phyloP scores from a whole-genome alignment of 2,329 filamentous ascomycete genomes.

The Diaporthe nobilis region DNA sequence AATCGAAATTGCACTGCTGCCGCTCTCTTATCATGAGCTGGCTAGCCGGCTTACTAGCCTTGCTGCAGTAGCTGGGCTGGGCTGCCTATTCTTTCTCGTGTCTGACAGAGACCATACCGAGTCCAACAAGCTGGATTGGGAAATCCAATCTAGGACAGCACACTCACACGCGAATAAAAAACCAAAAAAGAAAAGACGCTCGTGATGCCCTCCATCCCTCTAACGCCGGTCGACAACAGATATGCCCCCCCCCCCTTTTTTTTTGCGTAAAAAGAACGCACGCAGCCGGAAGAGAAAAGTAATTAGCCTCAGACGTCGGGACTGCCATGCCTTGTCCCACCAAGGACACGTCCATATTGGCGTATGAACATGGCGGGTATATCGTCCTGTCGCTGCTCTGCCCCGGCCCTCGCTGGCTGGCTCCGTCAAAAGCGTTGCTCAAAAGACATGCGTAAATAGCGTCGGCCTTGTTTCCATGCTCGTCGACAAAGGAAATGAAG shows the following conservation, averaged over 20 bases:
- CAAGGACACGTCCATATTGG: not conserved
- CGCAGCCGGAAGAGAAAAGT: conserved; percentile 14
- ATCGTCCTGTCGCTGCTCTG: not conserved
- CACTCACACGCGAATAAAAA: not conserved
- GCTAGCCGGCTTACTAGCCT: conserved; percentile 4
- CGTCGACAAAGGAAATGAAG: conserved; percentile 39
- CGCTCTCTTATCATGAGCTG: conserved; percentile 30
- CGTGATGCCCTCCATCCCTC: conserved; percentile 18
- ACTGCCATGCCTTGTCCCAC: not conserved
- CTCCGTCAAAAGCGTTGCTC: conserved; percentile 11
- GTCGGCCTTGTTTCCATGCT: conserved; percentile 23
- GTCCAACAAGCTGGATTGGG: conserved; percentile 4
- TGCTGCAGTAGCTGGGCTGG: conserved; percentile 4
- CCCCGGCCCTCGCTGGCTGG: not conserved
- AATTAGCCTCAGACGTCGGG: conserved; percentile 12
- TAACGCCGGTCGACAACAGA: conserved; percentile 32
- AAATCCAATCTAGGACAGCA: conserved; percentile 1
- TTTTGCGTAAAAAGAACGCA: not conserved
- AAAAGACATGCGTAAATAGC: conserved; percentile 9
- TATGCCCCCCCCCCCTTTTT: conserved; percentile 19
- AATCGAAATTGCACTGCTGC: conserved; percentile 31
- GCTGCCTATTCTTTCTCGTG: conserved; percentile 13
- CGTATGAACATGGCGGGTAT: not conserved
- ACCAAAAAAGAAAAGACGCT: conserved; percentile 24
- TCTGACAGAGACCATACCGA: conserved; percentile 17